phyloP scores from a whole-genome alignment of 495 filamentous ascomycete species.

The Platismatia glauca region DNA sequence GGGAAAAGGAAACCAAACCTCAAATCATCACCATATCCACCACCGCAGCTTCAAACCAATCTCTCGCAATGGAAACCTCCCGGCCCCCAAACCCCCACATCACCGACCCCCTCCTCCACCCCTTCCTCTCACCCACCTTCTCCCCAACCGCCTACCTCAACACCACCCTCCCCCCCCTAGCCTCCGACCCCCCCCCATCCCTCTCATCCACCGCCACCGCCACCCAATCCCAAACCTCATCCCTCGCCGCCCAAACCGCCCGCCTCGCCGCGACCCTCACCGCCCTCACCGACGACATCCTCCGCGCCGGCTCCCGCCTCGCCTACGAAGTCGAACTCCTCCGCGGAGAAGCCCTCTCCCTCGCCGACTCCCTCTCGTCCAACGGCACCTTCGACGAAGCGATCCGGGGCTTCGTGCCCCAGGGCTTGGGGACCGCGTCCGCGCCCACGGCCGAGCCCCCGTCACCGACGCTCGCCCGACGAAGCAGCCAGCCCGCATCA shows the following conservation, averaged over 20 bases:
- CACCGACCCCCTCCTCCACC: constrained; percentile 53
- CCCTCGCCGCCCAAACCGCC: constrained; percentile 79
- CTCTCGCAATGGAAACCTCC: constrained; percentile 20
- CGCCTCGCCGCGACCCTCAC: constrained; percentile 76
- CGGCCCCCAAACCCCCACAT: constrained; percentile 48
- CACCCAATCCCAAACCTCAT: constrained; percentile 73
- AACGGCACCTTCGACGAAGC: constrained; percentile 48
- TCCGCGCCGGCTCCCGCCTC: constrained; percentile 73
- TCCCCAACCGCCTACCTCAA: constrained; percentile 66
- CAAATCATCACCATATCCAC: background rate
- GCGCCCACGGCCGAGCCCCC: constrained; percentile 3
- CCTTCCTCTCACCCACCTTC: constrained; percentile 58
- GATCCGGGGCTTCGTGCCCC: constrained; percentile 58
- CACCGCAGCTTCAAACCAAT: constrained; percentile 12
- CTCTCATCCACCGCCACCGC: constrained; percentile 70
- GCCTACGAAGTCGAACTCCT: constrained; percentile 94
- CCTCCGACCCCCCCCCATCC: constrained; percentile 43
- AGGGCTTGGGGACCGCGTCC: constrained; percentile 31
- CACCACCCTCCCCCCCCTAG: constrained; percentile 45
- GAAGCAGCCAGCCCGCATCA: background rate
- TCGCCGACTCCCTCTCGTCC: constrained; percentile 70
- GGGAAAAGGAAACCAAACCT: no score
- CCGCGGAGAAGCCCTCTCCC: constrained; percentile 68
- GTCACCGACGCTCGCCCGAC: constrained; percentile 1
- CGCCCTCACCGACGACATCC: constrained; percentile 86